phyloP scores from a whole-genome alignment of 139 green algal species.

The Microglena sp. region DNA sequence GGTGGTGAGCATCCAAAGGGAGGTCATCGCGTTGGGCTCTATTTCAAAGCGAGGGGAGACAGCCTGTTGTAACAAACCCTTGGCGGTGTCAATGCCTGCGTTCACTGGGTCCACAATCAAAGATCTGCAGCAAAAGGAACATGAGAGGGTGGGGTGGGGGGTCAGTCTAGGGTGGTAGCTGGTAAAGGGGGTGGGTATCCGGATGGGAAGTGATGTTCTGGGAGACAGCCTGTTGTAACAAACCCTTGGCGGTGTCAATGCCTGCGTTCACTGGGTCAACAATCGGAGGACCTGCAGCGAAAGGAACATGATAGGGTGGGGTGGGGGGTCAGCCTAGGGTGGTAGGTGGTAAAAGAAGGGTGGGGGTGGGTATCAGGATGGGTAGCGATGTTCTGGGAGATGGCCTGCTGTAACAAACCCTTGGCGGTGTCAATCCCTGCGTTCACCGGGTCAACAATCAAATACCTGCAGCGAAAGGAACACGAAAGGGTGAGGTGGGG shows the following conservation, averaged over 20 bases:
- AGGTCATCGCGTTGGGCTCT: constrained; percentile 5
- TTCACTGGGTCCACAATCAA: constrained; percentile 21
- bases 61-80: constrained; percentile 12
- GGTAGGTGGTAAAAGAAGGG: too few species aligned
- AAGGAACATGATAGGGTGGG: neutral
- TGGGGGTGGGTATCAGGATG: too few species aligned
- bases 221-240: too few species aligned
- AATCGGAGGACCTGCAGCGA: neutral
- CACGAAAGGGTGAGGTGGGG: neutral
- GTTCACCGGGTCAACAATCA: constrained; percentile 21
- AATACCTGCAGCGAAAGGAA: neutral
- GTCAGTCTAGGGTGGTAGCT: too few species aligned
- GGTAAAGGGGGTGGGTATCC: too few species aligned
- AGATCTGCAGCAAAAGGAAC: neutral
- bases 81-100: constrained; percentile 17
- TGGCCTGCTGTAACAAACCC: constrained; percentile 10
- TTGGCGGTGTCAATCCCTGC: constrained; percentile 18
- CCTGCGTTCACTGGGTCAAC: too few species aligned
- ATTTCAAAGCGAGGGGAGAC: constrained; percentile 17
- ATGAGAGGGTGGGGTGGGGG: too few species aligned
- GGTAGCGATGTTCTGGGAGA: constrained; percentile 17
- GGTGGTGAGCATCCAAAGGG: constrained; percentile 42
- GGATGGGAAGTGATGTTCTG: too few species aligned
- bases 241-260: too few species aligned
- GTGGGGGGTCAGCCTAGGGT: too few species aligned